A percentile compares a stretch with the other conserved stretches of the same genome.
Conservation (phyloP, 805 yeast genomes). For the Yarrowia sp. region DNA sequence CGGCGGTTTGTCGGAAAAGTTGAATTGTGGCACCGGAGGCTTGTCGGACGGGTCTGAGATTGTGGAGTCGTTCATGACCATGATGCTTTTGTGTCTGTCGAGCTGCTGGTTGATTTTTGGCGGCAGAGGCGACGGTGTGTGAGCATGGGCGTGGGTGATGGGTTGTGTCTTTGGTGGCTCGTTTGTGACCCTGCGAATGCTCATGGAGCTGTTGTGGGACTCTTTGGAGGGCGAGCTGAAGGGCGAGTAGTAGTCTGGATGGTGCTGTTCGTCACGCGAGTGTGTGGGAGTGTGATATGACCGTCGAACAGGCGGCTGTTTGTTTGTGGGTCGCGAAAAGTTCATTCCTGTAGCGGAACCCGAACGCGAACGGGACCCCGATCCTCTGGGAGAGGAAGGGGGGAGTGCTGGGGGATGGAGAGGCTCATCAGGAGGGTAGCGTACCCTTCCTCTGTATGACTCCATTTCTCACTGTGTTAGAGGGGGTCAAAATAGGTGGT, state of each 20-base stretch:
- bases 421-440: conserved; percentile 13
- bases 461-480: conserved; percentile 24
- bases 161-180: background rate
- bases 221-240: background rate
- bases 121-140: background rate
- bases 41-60: background rate
- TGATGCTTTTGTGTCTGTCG: conserved; percentile 8
- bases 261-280: background rate
- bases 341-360: conserved; percentile 1
- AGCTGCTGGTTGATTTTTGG: background rate
- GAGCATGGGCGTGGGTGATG: background rate
- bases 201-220: background rate
- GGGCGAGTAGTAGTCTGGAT: background rate
- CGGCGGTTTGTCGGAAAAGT: conserved; percentile 3
- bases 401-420: background rate
- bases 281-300: conserved; percentile 12
- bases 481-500: background rate
- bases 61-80: conserved; percentile 6
- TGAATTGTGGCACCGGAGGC: background rate
- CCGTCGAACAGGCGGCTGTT: background rate
- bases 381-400: background rate
- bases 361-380: background rate
- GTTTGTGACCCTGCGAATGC: background rate
- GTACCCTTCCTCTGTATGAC: conserved; percentile 23
- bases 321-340: conserved; percentile 10